phyloP scores from a whole-genome alignment of 78 protist species.

The Isochrysis galbana region DNA sequence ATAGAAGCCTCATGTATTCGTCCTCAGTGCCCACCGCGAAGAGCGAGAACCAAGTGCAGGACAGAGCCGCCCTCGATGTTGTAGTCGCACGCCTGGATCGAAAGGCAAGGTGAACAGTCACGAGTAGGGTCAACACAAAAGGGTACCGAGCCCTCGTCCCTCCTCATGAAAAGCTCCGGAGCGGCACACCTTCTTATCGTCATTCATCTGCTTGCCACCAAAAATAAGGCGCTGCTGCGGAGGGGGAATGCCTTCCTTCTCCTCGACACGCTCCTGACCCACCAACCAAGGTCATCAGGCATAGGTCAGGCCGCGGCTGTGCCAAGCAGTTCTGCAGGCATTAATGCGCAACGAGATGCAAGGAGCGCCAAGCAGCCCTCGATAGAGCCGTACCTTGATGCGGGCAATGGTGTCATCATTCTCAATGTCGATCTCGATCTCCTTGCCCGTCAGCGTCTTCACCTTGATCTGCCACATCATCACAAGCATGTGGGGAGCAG shows the following conservation, averaged over 20 bases:
- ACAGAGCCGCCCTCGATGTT: slow-evolving; percentile 57
- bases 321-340: no score
- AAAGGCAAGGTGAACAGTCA: neutral
- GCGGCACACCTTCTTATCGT: slow-evolving; percentile 45
- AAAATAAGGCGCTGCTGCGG: slow-evolving; percentile 65
- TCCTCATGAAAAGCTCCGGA: no score
- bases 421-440: slow-evolving; percentile 61
- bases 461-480: slow-evolving; percentile 24
- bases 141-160: no score
- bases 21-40: slow-evolving; percentile 67
- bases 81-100: slow-evolving; percentile 30
- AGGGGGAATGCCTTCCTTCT: slow-evolving; percentile 67
- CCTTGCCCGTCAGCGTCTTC: slow-evolving; percentile 57
- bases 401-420: slow-evolving; percentile 33
- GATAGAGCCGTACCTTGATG: slow-evolving; percentile 44
- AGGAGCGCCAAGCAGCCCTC: no score
- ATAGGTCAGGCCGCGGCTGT: no score
- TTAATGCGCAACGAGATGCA: no score
- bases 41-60: slow-evolving; percentile 58
- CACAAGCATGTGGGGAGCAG: no score
- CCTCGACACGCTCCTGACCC: slow-evolving; percentile 48
- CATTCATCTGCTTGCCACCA: slow-evolving; percentile 62
- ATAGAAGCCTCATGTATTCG: no score
- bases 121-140: no score
- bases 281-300: no score